A percentile compares a stretch with the other conserved stretches of the same genome.
Evolutionary conservation across 352 stramenopile species (phyloP).

Genomic region (Phytophthora sp.): DNA sequence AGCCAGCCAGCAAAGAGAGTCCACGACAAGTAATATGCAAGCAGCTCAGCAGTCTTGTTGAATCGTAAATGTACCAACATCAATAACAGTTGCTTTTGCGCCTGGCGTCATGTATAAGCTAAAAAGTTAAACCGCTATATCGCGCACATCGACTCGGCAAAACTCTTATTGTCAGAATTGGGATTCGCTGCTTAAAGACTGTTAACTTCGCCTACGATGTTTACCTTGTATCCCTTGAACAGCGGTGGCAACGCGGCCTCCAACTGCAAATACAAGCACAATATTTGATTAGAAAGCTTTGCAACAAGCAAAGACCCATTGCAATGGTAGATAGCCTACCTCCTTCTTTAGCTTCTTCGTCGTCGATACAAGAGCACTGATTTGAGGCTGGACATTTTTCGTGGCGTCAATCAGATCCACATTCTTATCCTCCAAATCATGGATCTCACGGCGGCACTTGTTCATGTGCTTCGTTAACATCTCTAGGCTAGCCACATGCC

Average conservation of each 20-base stretch:
- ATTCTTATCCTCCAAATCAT: slow-evolving; percentile 75
- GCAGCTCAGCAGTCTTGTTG: slow-evolving; percentile 15
- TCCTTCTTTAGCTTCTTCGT: slow-evolving; percentile 80
- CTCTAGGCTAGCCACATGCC: slow-evolving; percentile 70
- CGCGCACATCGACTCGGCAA: too few relatives aligned
- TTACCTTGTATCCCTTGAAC: slow-evolving; percentile 83
- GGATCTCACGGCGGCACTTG: slow-evolving; percentile 75
- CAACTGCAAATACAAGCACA: slow-evolving; percentile 38
- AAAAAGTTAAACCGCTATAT: too few relatives aligned
- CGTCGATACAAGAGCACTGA: slow-evolving; percentile 45
- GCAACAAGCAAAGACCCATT: too few relatives aligned
- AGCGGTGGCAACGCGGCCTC: slow-evolving; percentile 61
- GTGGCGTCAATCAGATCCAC: slow-evolving; percentile 67
- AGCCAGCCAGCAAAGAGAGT: not conserved
- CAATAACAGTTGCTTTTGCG: slow-evolving; percentile 28
- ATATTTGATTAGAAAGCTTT: not conserved
- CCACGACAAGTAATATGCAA: not conserved
- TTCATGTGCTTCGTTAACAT: slow-evolving; percentile 76
- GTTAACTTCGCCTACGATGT: slow-evolving; percentile 86
- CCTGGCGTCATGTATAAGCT: too few relatives aligned
- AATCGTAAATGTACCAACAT: slow-evolving; percentile 17
- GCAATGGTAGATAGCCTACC: too few relatives aligned
- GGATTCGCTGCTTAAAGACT: too few relatives aligned
- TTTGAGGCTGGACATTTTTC: slow-evolving; percentile 59
- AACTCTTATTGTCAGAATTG: too few relatives aligned